A percentile compares a stretch with the other conserved stretches of the same genome.
Evolutionary conservation across 805 yeast genomes (phyloP).

Genomic region (Myxozyma vanderwaltii): DNA sequence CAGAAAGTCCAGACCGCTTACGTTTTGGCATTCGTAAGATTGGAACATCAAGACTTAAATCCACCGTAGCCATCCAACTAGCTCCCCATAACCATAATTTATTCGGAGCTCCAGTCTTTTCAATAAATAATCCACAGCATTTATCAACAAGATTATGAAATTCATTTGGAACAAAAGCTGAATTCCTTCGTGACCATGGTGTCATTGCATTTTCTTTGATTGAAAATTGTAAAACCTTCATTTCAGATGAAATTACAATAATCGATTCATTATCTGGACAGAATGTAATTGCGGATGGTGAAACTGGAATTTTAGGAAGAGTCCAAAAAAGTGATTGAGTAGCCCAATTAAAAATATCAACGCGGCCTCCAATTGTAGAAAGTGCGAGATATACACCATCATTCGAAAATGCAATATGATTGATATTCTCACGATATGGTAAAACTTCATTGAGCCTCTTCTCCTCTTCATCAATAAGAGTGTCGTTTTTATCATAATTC

Average conservation of each 20-base stretch:
- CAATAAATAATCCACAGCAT: constrained; percentile 69
- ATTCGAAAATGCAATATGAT: constrained; percentile 53
- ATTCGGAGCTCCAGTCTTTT: constrained; percentile 42
- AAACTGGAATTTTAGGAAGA: constrained; percentile 60
- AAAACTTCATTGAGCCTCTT: constrained; percentile 41
- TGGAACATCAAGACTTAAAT: constrained; percentile 56
- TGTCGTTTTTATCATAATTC: not conserved
- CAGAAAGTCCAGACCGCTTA: constrained; percentile 51
- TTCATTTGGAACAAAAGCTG: constrained; percentile 71
- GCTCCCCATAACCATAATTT: constrained; percentile 87
- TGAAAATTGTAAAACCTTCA: constrained; percentile 71
- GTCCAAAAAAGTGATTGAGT: constrained; percentile 41
- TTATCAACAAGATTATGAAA: constrained; percentile 61
- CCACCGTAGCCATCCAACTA: constrained; percentile 76
- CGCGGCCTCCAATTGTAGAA: constrained; percentile 64
- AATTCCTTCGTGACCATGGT: constrained; percentile 76
- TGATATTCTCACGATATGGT: constrained; percentile 55
- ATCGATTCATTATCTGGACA: constrained; percentile 48
- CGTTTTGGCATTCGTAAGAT: constrained; percentile 41
- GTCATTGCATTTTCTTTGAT: constrained; percentile 49
- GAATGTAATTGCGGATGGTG: constrained; percentile 65
- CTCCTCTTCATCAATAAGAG: constrained; percentile 45
- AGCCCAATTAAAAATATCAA: constrained; percentile 51
- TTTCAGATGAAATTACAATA: constrained; percentile 66
- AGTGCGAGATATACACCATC: constrained; percentile 54